Percentiles rank a stretch among this genome's conserved stretches.
These are phyloP conservation scores for Cardiospermum halicacabum DNA, from an alignment of 345 rosid species.

Conservation along the genomic window DNA sequence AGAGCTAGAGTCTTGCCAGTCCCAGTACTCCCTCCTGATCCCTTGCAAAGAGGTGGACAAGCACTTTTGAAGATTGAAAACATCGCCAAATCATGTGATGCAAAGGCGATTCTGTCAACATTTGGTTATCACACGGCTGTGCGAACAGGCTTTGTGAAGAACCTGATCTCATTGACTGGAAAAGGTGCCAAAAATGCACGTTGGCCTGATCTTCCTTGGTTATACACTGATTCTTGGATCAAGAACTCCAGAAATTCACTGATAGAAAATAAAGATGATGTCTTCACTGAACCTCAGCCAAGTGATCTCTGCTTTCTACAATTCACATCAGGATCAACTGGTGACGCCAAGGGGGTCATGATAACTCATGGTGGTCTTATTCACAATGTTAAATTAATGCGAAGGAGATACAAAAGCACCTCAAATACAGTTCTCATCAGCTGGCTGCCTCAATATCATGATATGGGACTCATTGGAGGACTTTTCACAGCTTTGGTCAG, in stretches of 20 bases:
- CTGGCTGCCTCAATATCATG: conserved; percentile 82
- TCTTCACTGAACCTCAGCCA: conserved; percentile 31
- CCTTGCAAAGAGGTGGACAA: conserved; percentile 66
- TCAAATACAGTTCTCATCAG: conserved; percentile 55
- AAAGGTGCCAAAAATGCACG: conserved; percentile 33
- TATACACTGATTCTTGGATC: conserved; percentile 62
- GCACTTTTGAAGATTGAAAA: conserved; percentile 62
- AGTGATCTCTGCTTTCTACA: conserved; percentile 58
- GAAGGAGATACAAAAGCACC: conserved; percentile 45
- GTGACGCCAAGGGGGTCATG: conserved; percentile 72
- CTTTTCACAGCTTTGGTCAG: conserved; percentile 60
- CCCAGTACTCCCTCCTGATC: conserved; percentile 75
- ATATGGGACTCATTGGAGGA: conserved; percentile 74
- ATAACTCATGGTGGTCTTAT: conserved; percentile 60
- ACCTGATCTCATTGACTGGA: conserved; percentile 33
- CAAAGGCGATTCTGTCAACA: conserved; percentile 59
- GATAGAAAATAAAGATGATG: conserved; percentile 7
- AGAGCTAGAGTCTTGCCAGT: conserved; percentile 60
- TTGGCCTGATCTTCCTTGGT: conserved; percentile 70
- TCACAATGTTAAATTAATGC: conserved; percentile 64
- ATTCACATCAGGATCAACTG: conserved; percentile 69
- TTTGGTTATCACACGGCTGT: conserved; percentile 53
- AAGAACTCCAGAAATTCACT: conserved; percentile 30
- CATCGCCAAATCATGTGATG: conserved; percentile 47
- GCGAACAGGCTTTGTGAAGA: conserved; percentile 53